Evolutionary conservation across 2,329 filamentous ascomycete genomes (phyloP), one percentile per base, ranked within the genome.

Genomic region (Mycosphaerella sp.): DNA sequence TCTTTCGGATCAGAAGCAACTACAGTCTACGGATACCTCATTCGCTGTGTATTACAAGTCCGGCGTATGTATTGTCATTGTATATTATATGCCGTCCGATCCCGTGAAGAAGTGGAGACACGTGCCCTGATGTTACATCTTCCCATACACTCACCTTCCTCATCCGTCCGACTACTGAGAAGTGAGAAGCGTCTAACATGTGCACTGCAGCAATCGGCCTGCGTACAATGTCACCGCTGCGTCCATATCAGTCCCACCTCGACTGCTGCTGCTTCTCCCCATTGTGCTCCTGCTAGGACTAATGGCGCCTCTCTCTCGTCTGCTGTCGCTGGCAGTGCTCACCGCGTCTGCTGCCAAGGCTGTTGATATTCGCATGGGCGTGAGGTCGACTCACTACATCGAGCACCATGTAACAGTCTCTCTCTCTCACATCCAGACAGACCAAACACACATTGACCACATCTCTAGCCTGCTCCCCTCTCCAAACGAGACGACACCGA

Each of bases 401-500:
- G 34, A 28, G 27, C 28, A 25, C 12, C 35, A 53, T 35, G 51
- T 53, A 18, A 14, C n/a, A n/a, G n/a, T n/a, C n/a, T n/a, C n/a
- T n/a, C 45, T 30, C n/a, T 9, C 21, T 13, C 12, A 18, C 21
- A 2, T 28, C 3, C n/a, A 36, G 13, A 17, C 18, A 10, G 18
- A 16, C 35, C 9, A 41, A 5, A 10, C 30, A n/a, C 4, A 44
- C 12, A 46, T 53, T 17, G 49, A 40, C 21, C 12, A 16, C 21
- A 30, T 14, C 32, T 49, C 16, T 44, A 51, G 34, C 30, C 48
- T 28, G 35, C 49, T 12, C 14, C 52, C 21, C 21, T 60, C 8
- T 37, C 37, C 17, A 60, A 54, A 39, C 53, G 57, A 18, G 57
- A 55, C 14, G 56, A 62, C 8, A 49, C 45, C 8, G 65, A 75